Base-by-base conservation (phyloP, 2,329 filamentous ascomycete genomes). In the Xylaria sp. region DNA sequence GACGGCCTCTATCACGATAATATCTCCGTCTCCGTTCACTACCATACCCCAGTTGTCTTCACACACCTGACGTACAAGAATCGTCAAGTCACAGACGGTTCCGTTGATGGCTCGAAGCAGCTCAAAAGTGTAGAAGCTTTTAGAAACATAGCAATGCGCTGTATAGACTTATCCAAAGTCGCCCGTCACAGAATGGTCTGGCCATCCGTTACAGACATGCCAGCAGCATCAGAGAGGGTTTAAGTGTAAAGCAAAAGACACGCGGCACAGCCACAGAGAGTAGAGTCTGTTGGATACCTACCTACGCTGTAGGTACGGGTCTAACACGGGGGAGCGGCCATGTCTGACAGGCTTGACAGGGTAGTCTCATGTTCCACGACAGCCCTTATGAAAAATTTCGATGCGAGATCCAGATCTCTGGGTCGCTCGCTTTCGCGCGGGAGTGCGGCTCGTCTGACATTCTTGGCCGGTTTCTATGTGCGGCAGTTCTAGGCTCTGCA, bases 331-430 rank as follows among this genome's bases (percentile, higher is more conserved):
- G 28, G 60, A 46, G 56, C 46, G 54, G 23, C 54, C 60, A 23
- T 50, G 34, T 50, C 34, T 66, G 62, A 41, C 66, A 65, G 57
- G 58, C 39, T 44, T 66, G 62, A 41, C 66, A 65, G 51, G 58
- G 56, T 44, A 23, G 34, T 25, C 28, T 46, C 23, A 39, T 28
- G 67, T 69, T 66, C 48, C 67, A 69, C 67, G 13, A 41, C 63
- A 66, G 51, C 41, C 41, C 50, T 31, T 13, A 37, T 13, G 37
- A 57, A 66, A 66, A 55, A 13, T 63, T 63, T 66, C 39, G 31
- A 66, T 66, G 67, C 31, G 25, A 37, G 67, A 69, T 55, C 67
- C 67, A 66, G 63, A 69, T 67, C 54, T 58, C 55, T 55, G 67
- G 67, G 67, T 69, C 67, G 50, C 41, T 31, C 10, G 48, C n/a